phyloP scores from a whole-genome alignment of 129 eudicot genomes.

The Arctium minus region DNA sequence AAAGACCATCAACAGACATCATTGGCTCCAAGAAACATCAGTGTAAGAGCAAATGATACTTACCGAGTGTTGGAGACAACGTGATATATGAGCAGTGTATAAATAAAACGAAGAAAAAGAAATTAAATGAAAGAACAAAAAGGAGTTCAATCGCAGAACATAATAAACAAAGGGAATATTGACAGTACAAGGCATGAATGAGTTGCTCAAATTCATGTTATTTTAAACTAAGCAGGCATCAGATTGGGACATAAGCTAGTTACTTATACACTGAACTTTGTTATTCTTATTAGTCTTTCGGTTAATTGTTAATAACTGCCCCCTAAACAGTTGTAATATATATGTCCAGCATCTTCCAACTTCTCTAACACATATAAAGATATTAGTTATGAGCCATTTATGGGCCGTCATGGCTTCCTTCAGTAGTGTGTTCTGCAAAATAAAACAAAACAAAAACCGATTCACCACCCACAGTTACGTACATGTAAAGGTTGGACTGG shows the following conservation, averaged over 20 bases:
- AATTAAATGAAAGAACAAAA: not conserved
- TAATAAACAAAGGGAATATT: not conserved
- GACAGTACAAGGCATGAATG: not conserved
- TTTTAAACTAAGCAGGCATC: not conserved
- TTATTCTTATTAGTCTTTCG: not conserved
- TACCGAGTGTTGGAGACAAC: not conserved
- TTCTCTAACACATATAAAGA: not conserved
- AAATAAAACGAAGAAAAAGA: not conserved
- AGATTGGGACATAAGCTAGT: not conserved
- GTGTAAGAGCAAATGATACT: not conserved
- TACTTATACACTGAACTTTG: not conserved
- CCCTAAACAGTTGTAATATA: conserved; percentile 10
- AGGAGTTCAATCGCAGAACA: not conserved
- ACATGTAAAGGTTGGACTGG: conserved; percentile 67
- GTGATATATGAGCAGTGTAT: not conserved
- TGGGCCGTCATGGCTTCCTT: not conserved
- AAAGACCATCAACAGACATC: not conserved
- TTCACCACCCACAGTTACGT: conserved; percentile 30
- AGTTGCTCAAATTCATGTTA: not conserved
- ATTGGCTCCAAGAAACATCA: not conserved
- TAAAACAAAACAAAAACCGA: not conserved
- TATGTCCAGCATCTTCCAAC: not conserved
- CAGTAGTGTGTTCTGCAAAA: not conserved
- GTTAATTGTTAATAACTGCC: not conserved
- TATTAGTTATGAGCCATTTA: not conserved